phyloP scores from a whole-genome alignment of 2,329 filamentous ascomycete genomes.

The Graphiopsis chlorocephala region DNA sequence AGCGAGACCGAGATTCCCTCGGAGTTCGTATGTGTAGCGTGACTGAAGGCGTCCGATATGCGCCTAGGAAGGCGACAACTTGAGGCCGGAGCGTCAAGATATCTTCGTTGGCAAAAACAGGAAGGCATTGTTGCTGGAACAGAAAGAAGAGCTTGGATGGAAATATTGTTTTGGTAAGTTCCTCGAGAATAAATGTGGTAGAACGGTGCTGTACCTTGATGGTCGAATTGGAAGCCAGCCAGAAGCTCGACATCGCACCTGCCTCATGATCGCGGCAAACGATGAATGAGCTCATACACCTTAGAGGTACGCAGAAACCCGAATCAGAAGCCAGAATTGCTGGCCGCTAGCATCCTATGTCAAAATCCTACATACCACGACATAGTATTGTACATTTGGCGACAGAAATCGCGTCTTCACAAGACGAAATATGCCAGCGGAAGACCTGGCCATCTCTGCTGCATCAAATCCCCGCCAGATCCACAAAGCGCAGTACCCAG shows the following conservation, averaged over 20 bases:
- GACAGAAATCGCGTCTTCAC: neutral
- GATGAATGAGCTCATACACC: neutral
- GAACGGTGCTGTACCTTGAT: slow-evolving; percentile 1
- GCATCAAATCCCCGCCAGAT: neutral
- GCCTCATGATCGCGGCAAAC: slow-evolving; percentile 18
- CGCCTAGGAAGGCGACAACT: neutral
- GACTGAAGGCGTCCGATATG: neutral
- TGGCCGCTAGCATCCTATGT: neutral
- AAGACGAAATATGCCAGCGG: neutral
- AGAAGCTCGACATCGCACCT: slow-evolving; percentile 9
- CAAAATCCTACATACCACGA: neutral
- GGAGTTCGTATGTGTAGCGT: neutral
- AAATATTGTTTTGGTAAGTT: neutral
- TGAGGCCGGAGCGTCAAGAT: neutral
- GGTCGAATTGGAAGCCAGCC: neutral
- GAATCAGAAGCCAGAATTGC: neutral
- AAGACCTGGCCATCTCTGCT: neutral
- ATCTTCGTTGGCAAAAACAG: neutral
- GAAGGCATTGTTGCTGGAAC: neutral
- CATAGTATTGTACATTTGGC: neutral
- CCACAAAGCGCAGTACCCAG: neutral
- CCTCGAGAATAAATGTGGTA: neutral
- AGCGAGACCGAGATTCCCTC: neutral
- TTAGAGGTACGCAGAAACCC: neutral
- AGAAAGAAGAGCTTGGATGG: neutral